Evolutionary conservation across 2,329 filamentous ascomycete genomes (phyloP), one percentile per base, ranked within the genome.

Genomic region (Onygena corvina): DNA sequence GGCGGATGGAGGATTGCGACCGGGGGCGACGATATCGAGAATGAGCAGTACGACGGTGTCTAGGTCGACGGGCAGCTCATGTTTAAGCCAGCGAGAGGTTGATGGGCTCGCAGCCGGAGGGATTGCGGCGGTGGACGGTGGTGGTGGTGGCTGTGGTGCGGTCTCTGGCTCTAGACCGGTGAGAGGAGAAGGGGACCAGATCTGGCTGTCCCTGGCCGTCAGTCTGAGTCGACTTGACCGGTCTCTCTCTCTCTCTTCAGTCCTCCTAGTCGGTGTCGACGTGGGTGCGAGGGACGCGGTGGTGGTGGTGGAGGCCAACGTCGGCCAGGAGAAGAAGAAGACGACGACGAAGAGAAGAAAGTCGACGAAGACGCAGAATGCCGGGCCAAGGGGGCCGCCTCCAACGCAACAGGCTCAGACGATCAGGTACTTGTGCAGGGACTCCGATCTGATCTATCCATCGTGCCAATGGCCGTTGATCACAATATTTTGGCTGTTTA

Each of bases 11-110:
- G n/a, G n/a, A n/a, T 27, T 14, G 36, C 36, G 36, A n/a, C 27
- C 21, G 27, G 21, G 12, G 12, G 44, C n/a, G 8, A 31, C 45
- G 48, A 50, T 48, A 46, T 45, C 54, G 46, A n/a, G 11, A 23
- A 23, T 9, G 36, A n/a, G 11, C 34, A 21, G 25, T 23, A 40
- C 20, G 36, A 20, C 36, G 21, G 27, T 31, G 29, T 31, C 29
- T 31, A 31, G 29, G 29, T 31, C 29, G 29, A 31, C 9, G 29
- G 29, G 36, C 36, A 42, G 21, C 21, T 20, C 36, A 42, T 42
- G 12, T n/a, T 42, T 23, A 23, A 14, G 14, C 21, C 36, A 4
- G 30, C 34, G 46, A 46, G 44, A 33, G 27, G 27, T 42, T 23
- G 21, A 42, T n/a, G 21, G 11, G 36, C 36, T 42, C 21, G 21